Evolutionary conservation across 129 eudicot species (phyloP).

Genomic region (Chrysanthemum makinoi): DNA sequence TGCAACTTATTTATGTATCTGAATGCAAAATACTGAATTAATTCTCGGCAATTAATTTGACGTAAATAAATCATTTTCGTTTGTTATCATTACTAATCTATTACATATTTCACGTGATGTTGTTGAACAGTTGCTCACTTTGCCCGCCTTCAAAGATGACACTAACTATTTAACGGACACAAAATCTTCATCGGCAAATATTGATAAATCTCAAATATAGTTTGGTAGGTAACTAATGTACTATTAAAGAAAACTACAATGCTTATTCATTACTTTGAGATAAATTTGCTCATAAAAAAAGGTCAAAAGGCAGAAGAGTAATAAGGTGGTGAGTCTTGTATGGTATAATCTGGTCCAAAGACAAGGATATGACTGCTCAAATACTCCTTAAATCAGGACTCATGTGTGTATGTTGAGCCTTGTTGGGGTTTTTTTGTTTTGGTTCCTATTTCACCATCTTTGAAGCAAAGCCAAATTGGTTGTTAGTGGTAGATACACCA

Average conservation of each 20-base stretch:
- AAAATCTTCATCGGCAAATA: too few species aligned
- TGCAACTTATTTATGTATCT: too few species aligned
- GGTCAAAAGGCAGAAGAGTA: conserved; percentile 7
- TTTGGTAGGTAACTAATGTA: not conserved
- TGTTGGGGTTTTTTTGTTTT: conserved; percentile 26
- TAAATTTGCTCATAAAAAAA: not conserved
- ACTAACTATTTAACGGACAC: too few species aligned
- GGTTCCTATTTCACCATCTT: conserved; percentile 29
- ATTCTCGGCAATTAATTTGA: too few species aligned
- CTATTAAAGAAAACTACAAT: not conserved
- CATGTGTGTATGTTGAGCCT: conserved; percentile 25
- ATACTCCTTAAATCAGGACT: conserved; percentile 23
- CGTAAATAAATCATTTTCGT: too few species aligned
- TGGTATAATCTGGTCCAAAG: conserved; percentile 20
- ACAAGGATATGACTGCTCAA: conserved; percentile 40
- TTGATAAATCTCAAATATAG: too few species aligned
- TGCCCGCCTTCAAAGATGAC: too few species aligned
- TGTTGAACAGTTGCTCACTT: too few species aligned
- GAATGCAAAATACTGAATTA: too few species aligned
- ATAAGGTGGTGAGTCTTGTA: conserved; percentile 33
- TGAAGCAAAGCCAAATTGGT: conserved; percentile 36
- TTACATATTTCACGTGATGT: too few species aligned
- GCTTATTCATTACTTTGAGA: not conserved
- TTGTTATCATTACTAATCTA: too few species aligned
- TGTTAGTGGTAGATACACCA: conserved; percentile 28